Evolutionary conservation across 2,329 filamentous ascomycete genomes (phyloP), one percentile per base, ranked within the genome.

Genomic region (Tolypocladium inflatum): DNA sequence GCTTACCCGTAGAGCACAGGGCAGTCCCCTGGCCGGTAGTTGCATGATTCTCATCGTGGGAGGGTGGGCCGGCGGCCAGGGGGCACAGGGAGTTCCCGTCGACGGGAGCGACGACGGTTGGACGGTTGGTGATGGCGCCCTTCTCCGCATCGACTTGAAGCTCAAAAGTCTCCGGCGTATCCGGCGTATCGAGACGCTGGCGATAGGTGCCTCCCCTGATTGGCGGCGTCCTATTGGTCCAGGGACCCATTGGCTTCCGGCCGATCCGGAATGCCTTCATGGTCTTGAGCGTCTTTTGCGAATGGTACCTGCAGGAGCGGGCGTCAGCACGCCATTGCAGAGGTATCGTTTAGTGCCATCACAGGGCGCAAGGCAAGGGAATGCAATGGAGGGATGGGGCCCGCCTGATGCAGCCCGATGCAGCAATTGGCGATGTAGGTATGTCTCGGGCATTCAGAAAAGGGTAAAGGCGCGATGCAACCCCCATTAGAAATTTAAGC

Each of bases 181-280:
- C 53, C 23, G 53, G 55, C 50, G 54, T 51, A 51, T 42, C 54
- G 48, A 63, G 63, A 2, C 19, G 19, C 38, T 64, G 63, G 61
- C 66, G 67, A 64, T 68, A 77, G 65, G 78, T 65, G 51, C 77
- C 77, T 45, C 78, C 76, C 66, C 79, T 76, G 60, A 86, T 85
- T 62, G 84, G 84, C 57, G 84, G 83, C 63, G 78, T 79, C 63
- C 79, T 74, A 71, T 83, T 84, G 60, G 72, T 70, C 83, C 83
- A 87, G 42, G 77, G 77, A 61, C 79, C 76, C 57, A 71, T 66
- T 53, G 80, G 73, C 66, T 77, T 79, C 65, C 77, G 79, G 63
- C 83, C 84, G 63, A 87, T 83, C 63, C 80, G 81, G 70, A 79
- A 85, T 64, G 78, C 76, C 68, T 78, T 80, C 81, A 87, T 85